Evolutionary conservation across 2,329 filamentous ascomycete genomes (phyloP).

Genomic region (Colletotrichum shisoi): DNA sequence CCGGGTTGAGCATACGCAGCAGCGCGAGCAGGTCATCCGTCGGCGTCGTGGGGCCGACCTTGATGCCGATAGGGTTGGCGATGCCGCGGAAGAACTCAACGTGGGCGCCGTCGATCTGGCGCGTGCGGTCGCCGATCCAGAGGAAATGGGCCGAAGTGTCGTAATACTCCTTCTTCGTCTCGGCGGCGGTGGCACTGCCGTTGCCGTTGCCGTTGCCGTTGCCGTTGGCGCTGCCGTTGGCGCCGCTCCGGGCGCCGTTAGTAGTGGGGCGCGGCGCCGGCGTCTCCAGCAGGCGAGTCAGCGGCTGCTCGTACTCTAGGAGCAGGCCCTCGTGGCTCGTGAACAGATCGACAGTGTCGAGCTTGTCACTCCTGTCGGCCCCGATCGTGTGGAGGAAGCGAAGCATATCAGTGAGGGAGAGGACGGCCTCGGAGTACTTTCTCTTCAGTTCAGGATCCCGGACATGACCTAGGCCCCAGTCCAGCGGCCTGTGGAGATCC

Average conservation of each 20-base stretch:
- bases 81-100: conserved; percentile 98
- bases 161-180: conserved; percentile 73
- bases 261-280: conserved; percentile 54
- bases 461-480: conserved; percentile 95
- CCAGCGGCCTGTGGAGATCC: conserved; percentile 89
- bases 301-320: conserved; percentile 89
- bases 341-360: conserved; percentile 93
- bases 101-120: conserved; percentile 90
- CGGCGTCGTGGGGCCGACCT: conserved; percentile 88
- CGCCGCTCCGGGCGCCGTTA: conserved; percentile 43
- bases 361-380: conserved; percentile 80
- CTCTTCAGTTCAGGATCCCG: conserved; percentile 81
- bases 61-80: conserved; percentile 94
- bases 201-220: conserved; percentile 32
- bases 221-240: conserved; percentile 54
- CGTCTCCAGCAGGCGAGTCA: conserved; percentile 78
- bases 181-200: conserved; percentile 55
- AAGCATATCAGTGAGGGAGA: conserved; percentile 86
- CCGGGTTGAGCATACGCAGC: conserved; percentile 85
- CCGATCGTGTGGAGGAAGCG: conserved; percentile 95
- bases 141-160: conserved; percentile 96
- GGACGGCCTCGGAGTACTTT: conserved; percentile 86
- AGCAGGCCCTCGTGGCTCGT: conserved; percentile 95
- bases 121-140: conserved; percentile 97
- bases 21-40: conserved; percentile 77